Evolutionary conservation across 208 protist species (phyloP), one percentile per base, ranked within the genome.

Genomic region (Trypanosoma boissoni): DNA sequence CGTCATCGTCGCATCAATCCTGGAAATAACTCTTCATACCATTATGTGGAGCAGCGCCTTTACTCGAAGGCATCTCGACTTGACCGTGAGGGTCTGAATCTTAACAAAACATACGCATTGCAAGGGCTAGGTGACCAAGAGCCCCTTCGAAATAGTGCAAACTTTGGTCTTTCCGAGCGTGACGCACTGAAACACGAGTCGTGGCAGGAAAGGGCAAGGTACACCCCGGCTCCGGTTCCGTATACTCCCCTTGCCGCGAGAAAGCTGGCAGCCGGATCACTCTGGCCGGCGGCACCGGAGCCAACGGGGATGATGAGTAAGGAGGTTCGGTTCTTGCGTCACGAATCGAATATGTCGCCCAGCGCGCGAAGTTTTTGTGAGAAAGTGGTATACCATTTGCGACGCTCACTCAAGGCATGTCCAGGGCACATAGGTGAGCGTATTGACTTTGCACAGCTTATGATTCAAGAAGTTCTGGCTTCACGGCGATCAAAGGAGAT

Each of bases 401-500:
- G 90, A 26, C 84, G 85, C 53, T 86, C 76, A 1, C 65, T 96
- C 12, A 84, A 82, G 54, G 86, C 86, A 2, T 92, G 86, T 50
- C 90, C 90, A 3, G 71, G 68, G 8, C 86, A 94, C 72, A 83
- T 96, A 50, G 80, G 71, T 24, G 86, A 96, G 68, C 80, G 76
- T 55, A 91, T 96, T 12, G 87, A 96, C 74, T 96, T 96, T 79
- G 80, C 84, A 21, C 85, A 96, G 74, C 73, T 96, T 12, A 90
- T 92, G 37, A 87, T 96, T 54, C 79, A 94, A 48, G 83, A 93
- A 60, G 86, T 94, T 12, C 27, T 96, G 12, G 84, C 74, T 9
- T 93, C 90, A 24, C 81, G 86, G 2, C 81, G 87, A 9, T 92
- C 85, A n/a, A 87, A 81, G 69, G 53, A 86, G 58, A 70, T 96